phyloP scores from a whole-genome alignment of 2,329 filamentous ascomycete species.

The Ophiostoma populinum region DNA sequence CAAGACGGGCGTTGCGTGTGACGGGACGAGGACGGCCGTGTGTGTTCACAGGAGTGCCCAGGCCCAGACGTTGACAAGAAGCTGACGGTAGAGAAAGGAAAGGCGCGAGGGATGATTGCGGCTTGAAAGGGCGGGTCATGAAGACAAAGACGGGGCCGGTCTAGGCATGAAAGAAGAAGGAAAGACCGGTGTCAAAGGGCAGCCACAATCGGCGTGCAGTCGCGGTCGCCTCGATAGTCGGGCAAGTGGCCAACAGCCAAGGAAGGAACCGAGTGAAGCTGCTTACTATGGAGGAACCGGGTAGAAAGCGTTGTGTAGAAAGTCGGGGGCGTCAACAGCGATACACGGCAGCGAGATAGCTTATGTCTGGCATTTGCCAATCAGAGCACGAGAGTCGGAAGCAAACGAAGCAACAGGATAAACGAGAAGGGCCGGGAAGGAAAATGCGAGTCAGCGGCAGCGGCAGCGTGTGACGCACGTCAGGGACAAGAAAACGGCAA shows the following conservation, averaged over 20 bases:
- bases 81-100: slow-evolving; percentile 1
- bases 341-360: no score
- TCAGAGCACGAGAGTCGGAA: no score
- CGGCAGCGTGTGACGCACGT: no score
- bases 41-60: neutral
- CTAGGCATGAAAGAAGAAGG: neutral
- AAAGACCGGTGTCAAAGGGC: neutral
- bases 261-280: no score
- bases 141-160: neutral
- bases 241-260: no score
- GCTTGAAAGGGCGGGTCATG: neutral
- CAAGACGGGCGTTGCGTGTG: neutral
- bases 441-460: neutral
- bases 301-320: no score
- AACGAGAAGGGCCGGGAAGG: no score
- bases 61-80: neutral
- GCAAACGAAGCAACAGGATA: no score
- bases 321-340: no score
- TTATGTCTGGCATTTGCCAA: no score
- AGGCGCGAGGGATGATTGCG: neutral
- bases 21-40: neutral
- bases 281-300: no score
- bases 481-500: neutral
- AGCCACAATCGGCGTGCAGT: neutral
- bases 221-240: no score